These are phyloP conservation scores for Hypoxylon sp. DNA, from an alignment of 2,329 filamentous ascomycete species.

Conservation along the genomic window DNA sequence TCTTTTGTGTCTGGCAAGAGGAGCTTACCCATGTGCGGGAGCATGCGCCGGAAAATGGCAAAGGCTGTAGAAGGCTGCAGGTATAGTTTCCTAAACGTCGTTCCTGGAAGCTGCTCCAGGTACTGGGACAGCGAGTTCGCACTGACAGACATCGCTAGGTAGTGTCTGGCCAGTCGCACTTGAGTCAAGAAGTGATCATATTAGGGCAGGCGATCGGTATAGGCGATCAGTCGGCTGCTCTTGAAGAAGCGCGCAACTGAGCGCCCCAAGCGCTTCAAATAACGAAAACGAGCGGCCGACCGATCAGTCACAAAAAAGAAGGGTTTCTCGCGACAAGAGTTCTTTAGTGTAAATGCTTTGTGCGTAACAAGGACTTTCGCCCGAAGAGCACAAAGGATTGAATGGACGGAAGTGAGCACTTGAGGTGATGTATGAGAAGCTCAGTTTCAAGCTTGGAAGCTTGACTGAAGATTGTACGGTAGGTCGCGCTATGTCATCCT, in stretches of 20 bases:
- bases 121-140: slow-evolving; percentile 80
- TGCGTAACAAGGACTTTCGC: not conserved
- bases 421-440: too few species aligned
- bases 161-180: slow-evolving; percentile 30
- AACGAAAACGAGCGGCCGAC: not conserved
- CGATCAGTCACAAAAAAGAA: not conserved
- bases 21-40: slow-evolving; percentile 85
- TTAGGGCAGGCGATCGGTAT: slow-evolving; percentile 1
- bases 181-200: slow-evolving; percentile 32
- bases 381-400: not conserved
- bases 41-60: slow-evolving; percentile 97
- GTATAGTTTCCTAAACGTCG: slow-evolving; percentile 92
- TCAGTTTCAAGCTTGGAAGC: not conserved
- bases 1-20: not conserved
- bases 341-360: not conserved
- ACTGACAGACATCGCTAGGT: slow-evolving; percentile 52
- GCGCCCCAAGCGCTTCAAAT: not conserved
- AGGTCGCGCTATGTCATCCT: not conserved
- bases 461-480: not conserved
- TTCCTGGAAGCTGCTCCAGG: slow-evolving; percentile 90
- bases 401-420: not conserved
- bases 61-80: slow-evolving; percentile 95
- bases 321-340: not conserved
- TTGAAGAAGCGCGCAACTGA: slow-evolving; percentile 2
- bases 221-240: too few species aligned